Evolutionary conservation across 2,329 filamentous ascomycete species (phyloP).

Genomic region (Claviceps maximensis): DNA sequence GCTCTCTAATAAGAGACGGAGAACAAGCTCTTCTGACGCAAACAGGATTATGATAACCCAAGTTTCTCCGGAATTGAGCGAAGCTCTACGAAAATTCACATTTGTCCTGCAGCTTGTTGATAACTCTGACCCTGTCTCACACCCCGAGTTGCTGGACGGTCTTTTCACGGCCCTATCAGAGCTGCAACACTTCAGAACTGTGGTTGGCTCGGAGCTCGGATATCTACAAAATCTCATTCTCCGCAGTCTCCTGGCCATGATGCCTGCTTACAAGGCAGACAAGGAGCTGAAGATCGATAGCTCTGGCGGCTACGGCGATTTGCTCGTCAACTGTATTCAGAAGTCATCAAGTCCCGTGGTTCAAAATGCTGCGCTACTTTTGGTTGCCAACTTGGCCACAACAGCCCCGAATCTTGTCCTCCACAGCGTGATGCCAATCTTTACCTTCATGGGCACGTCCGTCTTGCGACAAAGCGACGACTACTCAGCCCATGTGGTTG

Average conservation of each 20-base stretch:
- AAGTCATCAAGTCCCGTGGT: conserved; percentile 86
- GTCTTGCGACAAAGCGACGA: conserved; percentile 88
- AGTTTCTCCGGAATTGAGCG: conserved; percentile 51
- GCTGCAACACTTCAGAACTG: conserved; percentile 69
- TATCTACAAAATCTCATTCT: conserved; percentile 82
- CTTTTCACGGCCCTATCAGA: conserved; percentile 80
- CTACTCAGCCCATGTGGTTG: conserved; percentile 91
- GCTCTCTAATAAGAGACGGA: conserved; percentile 64
- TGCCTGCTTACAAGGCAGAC: conserved; percentile 58
- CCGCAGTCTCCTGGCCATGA: conserved; percentile 68
- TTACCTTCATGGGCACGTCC: conserved; percentile 93
- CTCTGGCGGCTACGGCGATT: conserved; percentile 70
- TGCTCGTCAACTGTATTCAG: conserved; percentile 88
- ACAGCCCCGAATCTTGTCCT: conserved; percentile 83
- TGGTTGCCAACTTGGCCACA: conserved; percentile 76
- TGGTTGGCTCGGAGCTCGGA: conserved; percentile 74
- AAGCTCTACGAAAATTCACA: conserved; percentile 62
- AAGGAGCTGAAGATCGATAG: conserved; percentile 55
- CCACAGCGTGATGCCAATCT: conserved; percentile 97
- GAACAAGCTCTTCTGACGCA: conserved; percentile 61
- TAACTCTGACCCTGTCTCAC: conserved; percentile 58
- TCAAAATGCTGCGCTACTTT: conserved; percentile 77
- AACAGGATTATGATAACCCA: conserved; percentile 45
- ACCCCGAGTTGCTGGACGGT: conserved; percentile 62
- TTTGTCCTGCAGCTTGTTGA: conserved; percentile 84